phyloP scores from a whole-genome alignment of 768 basidiomycete genomes.

The Udeniomyces megalosporus region DNA sequence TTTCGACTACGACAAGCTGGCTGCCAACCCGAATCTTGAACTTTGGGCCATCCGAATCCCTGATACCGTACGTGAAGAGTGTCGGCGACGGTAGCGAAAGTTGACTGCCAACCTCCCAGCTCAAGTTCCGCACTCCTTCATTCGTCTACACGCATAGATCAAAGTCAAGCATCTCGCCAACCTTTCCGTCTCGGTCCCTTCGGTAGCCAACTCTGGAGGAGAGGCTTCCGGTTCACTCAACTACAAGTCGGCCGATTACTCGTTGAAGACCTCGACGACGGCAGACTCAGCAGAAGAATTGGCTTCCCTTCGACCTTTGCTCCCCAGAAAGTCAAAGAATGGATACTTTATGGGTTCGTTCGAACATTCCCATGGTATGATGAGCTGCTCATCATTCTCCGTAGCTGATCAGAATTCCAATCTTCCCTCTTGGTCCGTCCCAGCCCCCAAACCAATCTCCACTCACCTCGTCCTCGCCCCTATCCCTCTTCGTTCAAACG shows the following conservation, averaged over 20 bases:
- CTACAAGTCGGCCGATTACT: slow-evolving; percentile 7
- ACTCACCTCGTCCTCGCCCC: slow-evolving; percentile 5
- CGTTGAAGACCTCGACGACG: neutral
- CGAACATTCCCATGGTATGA: too few species aligned
- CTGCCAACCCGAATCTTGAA: slow-evolving; percentile 3
- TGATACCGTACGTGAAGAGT: neutral
- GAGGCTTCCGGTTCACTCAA: slow-evolving; percentile 6
- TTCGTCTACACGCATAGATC: neutral
- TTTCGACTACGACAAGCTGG: slow-evolving; percentile 2
- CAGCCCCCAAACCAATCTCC: slow-evolving; percentile 1
- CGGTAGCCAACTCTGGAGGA: neutral
- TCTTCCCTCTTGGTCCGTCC: neutral
- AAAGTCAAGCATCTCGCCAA: neutral
- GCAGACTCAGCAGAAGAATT: slow-evolving; percentile 7
- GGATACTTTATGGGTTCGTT: slow-evolving; percentile 8
- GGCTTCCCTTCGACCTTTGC: neutral
- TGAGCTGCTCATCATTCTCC: neutral
- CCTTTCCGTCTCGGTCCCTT: neutral
- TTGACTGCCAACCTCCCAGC: too few species aligned
- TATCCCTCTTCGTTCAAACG: too few species aligned
- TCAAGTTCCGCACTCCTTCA: neutral
- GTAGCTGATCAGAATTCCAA: too few species aligned
- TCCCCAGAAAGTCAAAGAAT: neutral
- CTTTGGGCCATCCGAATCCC: slow-evolving; percentile 7
- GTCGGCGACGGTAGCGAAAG: too few species aligned